phyloP scores from a whole-genome alignment of 2,329 filamentous ascomycete species.

The Sarocladium kiliense region DNA sequence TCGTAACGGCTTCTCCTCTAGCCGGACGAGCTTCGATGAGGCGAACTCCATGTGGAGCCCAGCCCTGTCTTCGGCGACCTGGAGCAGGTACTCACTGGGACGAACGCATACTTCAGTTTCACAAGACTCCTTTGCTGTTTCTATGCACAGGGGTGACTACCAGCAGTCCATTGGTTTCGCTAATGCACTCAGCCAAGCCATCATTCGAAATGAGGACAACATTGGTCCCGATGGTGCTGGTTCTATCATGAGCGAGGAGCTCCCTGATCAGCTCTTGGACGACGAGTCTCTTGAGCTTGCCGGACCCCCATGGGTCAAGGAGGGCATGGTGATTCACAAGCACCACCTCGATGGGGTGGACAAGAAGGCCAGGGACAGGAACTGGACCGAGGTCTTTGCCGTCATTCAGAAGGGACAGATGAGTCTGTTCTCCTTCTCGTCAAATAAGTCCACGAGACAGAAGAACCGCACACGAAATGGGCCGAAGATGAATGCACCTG shows the following conservation, averaged over 20 bases:
- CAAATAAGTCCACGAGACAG: slow-evolving; percentile 68
- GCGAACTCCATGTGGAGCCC: slow-evolving; percentile 88
- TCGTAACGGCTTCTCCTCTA: slow-evolving; percentile 78
- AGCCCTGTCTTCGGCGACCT: slow-evolving; percentile 77
- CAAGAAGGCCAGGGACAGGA: slow-evolving; percentile 88
- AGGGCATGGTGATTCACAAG: slow-evolving; percentile 93
- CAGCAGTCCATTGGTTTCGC: slow-evolving; percentile 97
- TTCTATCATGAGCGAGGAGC: slow-evolving; percentile 55
- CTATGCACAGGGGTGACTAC: slow-evolving; percentile 72
- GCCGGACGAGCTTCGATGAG: slow-evolving; percentile 91
- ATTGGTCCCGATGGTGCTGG: slow-evolving; percentile 42
- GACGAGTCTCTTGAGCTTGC: slow-evolving; percentile 89
- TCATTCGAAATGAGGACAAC: slow-evolving; percentile 80
- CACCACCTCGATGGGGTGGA: slow-evolving; percentile 88
- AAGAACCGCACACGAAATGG: slow-evolving; percentile 50
- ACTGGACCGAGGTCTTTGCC: slow-evolving; percentile 93
- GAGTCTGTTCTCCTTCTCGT: slow-evolving; percentile 87
- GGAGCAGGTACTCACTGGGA: slow-evolving; percentile 90
- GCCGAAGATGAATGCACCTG: slow-evolving; percentile 42
- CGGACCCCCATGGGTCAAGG: slow-evolving; percentile 97
- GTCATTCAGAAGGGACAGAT: slow-evolving; percentile 94
- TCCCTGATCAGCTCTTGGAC: slow-evolving; percentile 67
- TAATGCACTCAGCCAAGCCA: slow-evolving; percentile 92
- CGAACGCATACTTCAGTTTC: slow-evolving; percentile 90
- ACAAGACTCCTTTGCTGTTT: slow-evolving; percentile 81